Base-by-base conservation (phyloP, 805 yeast species). In the Wickerhamiella spandovensis region DNA sequence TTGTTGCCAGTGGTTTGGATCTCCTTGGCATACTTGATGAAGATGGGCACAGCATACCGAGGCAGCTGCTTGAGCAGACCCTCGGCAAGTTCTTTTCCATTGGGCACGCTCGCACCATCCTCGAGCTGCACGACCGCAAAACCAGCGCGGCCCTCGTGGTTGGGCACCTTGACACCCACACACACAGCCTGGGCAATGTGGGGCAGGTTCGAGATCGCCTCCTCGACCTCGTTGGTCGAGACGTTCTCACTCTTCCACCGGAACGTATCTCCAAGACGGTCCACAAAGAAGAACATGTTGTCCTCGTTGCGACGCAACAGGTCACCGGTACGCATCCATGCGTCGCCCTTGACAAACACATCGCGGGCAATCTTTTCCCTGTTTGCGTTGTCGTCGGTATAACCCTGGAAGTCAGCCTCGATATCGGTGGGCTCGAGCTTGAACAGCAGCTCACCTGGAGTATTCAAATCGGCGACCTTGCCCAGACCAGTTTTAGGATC, bases 161-260 rank as follows among this genome's bases (percentile, higher is more conserved):
- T 74, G 4, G 90, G 92, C 9, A 89, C 82, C 61, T 75, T 75
- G 37, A 96, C 96, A 48, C 92, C 96, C 21, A 89, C 95, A 44
- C 86, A 88, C 12, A 82, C 77, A 54, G 82, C 86, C 53, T 74
- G 73, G 46, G 83, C 69, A 23, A 67, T 56, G 22, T 66, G 68
- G 21, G 67, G 64, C 30, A 62, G 54, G 22, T 64, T 68, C 25
- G 69, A 63, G 47, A 69, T 63, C 66, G 76, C 72, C 61, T 82
- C 84, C 63, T 90, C 97, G 39, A 89, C 96, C 68, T 89, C 97
- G 32, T 89, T 81, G 13, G 97, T 88, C 17, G 92, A 80, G 10
- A 90, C 96, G 64, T 89, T 89, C 68, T 89, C 97, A 1, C 95
- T 83, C 68, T 87, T 90, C 97, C 97, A 89, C 58, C 97, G 74